These are phyloP conservation scores for Fusarium sp. DNA, from an alignment of 2,329 filamentous ascomycete genomes.

Conservation along the genomic window DNA sequence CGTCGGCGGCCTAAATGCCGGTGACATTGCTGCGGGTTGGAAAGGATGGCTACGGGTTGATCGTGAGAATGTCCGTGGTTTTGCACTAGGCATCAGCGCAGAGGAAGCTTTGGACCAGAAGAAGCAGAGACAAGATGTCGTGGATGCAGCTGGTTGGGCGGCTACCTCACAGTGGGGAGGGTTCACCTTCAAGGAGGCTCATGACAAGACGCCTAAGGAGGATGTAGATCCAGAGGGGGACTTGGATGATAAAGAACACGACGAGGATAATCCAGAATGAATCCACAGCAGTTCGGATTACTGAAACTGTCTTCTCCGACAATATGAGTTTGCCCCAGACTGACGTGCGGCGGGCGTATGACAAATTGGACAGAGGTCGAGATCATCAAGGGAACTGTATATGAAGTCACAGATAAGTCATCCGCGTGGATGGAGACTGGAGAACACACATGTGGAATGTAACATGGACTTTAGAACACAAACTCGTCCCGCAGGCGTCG, in stretches of 20 bases:
- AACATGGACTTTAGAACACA: background rate
- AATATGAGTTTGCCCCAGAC: background rate
- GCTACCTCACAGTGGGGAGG: constrained; percentile 62
- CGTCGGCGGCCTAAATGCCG: constrained; percentile 55
- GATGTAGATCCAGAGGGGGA: background rate
- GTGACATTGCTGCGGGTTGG: constrained; percentile 50
- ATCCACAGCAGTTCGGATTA: background rate
- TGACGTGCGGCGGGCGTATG: constrained; percentile 10
- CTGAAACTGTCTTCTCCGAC: background rate
- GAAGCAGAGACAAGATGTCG: constrained; percentile 52
- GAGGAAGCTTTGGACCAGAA: constrained; percentile 59
- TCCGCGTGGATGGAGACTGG: background rate
- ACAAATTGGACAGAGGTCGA: background rate
- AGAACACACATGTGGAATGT: background rate
- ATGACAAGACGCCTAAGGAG: background rate
- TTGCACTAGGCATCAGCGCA: constrained; percentile 52
- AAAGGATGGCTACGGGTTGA: constrained; percentile 66
- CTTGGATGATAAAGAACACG: background rate
- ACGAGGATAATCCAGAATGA: background rate
- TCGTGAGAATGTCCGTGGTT: constrained; percentile 54
- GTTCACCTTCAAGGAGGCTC: constrained; percentile 54
- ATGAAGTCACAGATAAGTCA: background rate
- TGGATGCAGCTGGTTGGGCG: constrained; percentile 58
- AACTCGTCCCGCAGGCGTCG: background rate
- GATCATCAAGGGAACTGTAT: background rate